These are phyloP conservation scores for Dioscorea dumetorum DNA, from an alignment of 106 monocot species.

Conservation along the genomic window DNA sequence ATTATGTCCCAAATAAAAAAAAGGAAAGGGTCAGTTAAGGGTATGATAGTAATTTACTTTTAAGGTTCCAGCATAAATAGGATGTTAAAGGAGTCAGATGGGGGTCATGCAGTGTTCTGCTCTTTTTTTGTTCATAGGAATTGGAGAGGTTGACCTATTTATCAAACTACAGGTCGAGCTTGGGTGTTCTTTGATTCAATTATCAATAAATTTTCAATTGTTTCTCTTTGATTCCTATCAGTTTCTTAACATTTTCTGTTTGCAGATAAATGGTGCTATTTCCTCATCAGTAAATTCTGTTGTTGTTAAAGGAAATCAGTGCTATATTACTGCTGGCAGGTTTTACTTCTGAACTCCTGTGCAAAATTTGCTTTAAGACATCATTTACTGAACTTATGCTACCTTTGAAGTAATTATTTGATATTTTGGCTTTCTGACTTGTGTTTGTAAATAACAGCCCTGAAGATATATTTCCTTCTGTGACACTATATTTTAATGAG, in stretches of 20 bases:
- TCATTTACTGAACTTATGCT: neutral
- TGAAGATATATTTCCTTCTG: constrained; percentile 63
- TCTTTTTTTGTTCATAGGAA: too few species aligned
- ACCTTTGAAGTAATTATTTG: neutral
- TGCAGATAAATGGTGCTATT: constrained; percentile 48
- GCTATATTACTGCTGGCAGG: constrained; percentile 66
- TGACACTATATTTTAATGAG: constrained; percentile 67
- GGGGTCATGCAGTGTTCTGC: too few species aligned
- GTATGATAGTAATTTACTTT: too few species aligned
- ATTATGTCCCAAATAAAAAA: too few species aligned
- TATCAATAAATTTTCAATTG: too few species aligned
- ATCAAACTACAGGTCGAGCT: too few species aligned
- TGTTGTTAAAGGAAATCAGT: constrained; percentile 52
- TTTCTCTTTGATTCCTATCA: too few species aligned
- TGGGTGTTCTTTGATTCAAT: too few species aligned
- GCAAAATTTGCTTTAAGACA: neutral
- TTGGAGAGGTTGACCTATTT: too few species aligned
- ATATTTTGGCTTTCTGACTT: neutral
- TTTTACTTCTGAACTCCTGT: constrained; percentile 2
- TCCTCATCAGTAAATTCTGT: constrained; percentile 34
- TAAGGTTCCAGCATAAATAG: too few species aligned
- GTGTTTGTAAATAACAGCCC: constrained; percentile 24
- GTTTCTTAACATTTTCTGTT: neutral
- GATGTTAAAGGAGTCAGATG: too few species aligned
- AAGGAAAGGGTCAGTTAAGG: too few species aligned